Conservation (phyloP, 1,284 basidiomycete species). For the Puccinia novopanici region DNA sequence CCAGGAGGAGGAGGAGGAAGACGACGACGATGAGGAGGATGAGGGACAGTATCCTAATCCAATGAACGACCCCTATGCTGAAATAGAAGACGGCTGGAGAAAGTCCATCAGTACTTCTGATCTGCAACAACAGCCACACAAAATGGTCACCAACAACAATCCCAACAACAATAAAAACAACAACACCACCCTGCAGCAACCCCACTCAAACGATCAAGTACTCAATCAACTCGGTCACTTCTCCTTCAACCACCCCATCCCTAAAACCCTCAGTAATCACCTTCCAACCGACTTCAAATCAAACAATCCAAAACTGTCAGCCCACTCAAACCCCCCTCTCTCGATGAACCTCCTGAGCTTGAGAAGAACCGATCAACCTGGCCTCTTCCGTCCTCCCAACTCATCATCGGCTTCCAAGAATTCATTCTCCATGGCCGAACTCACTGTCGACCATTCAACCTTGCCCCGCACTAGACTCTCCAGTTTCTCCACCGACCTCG, state of each 20-base stretch:
- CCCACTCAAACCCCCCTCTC: conserved; percentile 7
- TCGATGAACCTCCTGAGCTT: conserved; percentile 11
- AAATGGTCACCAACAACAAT: too few relatives aligned
- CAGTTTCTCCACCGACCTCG: conserved; percentile 48
- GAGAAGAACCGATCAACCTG: neutral
- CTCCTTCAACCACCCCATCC: neutral
- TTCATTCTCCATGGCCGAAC: conserved; percentile 38
- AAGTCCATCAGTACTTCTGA: neutral
- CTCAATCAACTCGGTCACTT: conserved; percentile 36
- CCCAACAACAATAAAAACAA: too few relatives aligned
- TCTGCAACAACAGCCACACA: neutral
- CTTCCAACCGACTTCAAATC: neutral
- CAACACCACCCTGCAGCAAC: too few relatives aligned
- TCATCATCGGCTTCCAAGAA: conserved; percentile 29
- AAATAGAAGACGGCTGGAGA: conserved; percentile 42
- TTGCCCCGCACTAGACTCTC: conserved; percentile 34
- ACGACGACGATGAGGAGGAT: conserved; percentile 8
- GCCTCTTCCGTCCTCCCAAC: neutral
- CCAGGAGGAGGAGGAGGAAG: too few relatives aligned
- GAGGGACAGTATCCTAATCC: conserved; percentile 45
- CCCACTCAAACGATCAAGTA: conserved; percentile 36
- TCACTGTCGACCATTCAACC: conserved; percentile 20
- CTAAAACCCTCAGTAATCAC: neutral
- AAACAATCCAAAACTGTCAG: conserved; percentile 18
- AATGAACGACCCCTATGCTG: conserved; percentile 46